Conservation (phyloP, 768 basidiomycete species). For the Hortiboletus campestris region DNA sequence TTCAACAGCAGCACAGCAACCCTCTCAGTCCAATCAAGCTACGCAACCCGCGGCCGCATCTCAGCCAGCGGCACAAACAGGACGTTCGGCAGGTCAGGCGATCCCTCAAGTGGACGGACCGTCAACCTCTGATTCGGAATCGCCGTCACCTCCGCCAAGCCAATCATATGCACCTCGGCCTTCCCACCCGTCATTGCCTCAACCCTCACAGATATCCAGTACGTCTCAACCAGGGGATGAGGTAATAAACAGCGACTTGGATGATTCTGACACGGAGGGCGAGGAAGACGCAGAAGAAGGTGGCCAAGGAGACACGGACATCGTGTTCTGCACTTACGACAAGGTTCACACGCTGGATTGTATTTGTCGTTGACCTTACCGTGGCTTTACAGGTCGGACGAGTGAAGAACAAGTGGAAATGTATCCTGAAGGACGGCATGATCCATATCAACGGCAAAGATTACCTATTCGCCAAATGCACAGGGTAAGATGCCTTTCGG, state of each 20-base stretch:
- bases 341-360: conserved; percentile 56
- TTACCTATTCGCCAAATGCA: conserved; percentile 96
- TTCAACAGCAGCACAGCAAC: conserved; percentile 17
- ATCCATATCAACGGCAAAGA: conserved; percentile 96
- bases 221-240: conserved; percentile 56
- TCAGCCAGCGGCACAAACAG: conserved; percentile 15
- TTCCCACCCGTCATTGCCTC: conserved; percentile 75
- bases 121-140: conserved; percentile 62
- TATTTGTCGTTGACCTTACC: not conserved
- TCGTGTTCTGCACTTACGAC: conserved; percentile 98
- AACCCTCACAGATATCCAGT: conserved; percentile 43
- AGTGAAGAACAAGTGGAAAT: conserved; percentile 99
- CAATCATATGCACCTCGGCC: conserved; percentile 64
- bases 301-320: conserved; percentile 74
- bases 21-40: conserved; percentile 16
- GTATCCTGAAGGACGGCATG: conserved; percentile 95
- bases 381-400: conserved; percentile 71
- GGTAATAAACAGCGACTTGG: conserved; percentile 94
- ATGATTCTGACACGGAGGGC: conserved; percentile 88
- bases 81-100: conserved; percentile 24
- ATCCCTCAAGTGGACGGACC: conserved; percentile 87
- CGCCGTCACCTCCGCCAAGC: conserved; percentile 65
- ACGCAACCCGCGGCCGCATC: conserved; percentile 10
- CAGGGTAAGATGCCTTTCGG: conserved; percentile 62
- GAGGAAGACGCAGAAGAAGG: conserved; percentile 84